phyloP scores from a whole-genome alignment of 2,329 filamentous ascomycete species.

The Pezicula neosporulosa region DNA sequence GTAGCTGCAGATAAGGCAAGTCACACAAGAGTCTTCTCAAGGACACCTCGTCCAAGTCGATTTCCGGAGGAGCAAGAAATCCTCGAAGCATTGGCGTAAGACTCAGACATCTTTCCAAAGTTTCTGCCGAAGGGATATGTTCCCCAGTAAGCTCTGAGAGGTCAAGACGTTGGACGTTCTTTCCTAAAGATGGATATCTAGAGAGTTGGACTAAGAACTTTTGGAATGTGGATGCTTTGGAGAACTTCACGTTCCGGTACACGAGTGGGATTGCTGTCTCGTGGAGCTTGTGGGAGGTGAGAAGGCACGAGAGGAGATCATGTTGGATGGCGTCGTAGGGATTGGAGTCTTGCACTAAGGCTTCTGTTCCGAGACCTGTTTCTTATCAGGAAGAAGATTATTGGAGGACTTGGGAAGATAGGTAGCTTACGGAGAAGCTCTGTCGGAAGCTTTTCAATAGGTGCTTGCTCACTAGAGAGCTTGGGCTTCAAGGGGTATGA shows the following conservation, averaged over 20 bases:
- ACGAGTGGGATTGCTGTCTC: slow-evolving; percentile 68
- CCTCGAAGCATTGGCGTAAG: slow-evolving; percentile 55
- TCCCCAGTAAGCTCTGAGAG: slow-evolving; percentile 49
- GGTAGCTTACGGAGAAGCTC: slow-evolving; percentile 62
- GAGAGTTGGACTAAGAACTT: slow-evolving; percentile 69
- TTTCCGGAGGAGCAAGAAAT: slow-evolving; percentile 72
- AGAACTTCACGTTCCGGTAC: slow-evolving; percentile 75
- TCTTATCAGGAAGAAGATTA: background rate
- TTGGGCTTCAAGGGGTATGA: too few relatives aligned
- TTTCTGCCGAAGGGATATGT: background rate
- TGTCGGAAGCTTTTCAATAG: slow-evolving; percentile 62
- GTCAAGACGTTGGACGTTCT: slow-evolving; percentile 71
- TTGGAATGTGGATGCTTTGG: slow-evolving; percentile 75
- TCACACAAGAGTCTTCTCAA: background rate
- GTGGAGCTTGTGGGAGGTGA: slow-evolving; percentile 68
- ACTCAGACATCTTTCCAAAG: background rate
- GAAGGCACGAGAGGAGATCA: slow-evolving; percentile 61
- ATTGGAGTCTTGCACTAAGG: background rate
- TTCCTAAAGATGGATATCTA: slow-evolving; percentile 63
- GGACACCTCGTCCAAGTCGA: slow-evolving; percentile 49
- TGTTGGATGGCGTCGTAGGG: slow-evolving; percentile 63
- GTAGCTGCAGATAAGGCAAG: background rate
- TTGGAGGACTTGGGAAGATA: slow-evolving; percentile 10
- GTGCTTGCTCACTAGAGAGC: slow-evolving; percentile 31
- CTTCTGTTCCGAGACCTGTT: background rate